Base-by-base conservation (phyloP, 176 grass and related monocot genomes). In the Rhipidocladum racemiflorum region DNA sequence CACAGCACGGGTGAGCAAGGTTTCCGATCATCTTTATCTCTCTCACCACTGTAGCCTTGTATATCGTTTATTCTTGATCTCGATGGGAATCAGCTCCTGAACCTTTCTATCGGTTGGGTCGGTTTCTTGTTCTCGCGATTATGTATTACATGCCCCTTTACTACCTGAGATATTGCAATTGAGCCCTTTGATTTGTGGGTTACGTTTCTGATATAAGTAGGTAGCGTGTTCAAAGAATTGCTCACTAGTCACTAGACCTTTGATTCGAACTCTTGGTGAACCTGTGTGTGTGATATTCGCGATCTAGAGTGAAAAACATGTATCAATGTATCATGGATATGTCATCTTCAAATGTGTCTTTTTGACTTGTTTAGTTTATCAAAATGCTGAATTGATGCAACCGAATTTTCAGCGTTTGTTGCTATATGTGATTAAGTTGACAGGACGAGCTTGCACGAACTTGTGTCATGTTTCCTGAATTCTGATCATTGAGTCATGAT, bases 131-230 rank as follows among this genome's bases (percentile, higher is more conserved):
- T n/a, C n/a, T n/a, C n/a, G n/a, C n/a, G n/a, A 75, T n/a, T 15
- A 60, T 5, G 21, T 2, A 66, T 24, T 14, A 14, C 21, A 65
- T 66, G 45, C 3, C 29, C 34, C 28, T 50, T 79, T 15, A 29
- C 23, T 21, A 76, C 74, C 55, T 76, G 23, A 72, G 74, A 61
- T 61, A 18, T 76, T 44, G 16, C n/a, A 76, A 43, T 29, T 76
- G 36, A 76, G 23, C 23, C 39, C 34, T 43, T 61, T n/a, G n/a
- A n/a, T n/a, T n/a, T n/a, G n/a, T n/a, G n/a, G n/a, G n/a, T n/a
- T n/a, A n/a, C n/a, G n/a, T n/a, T n/a, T n/a, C 59, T 85, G 65
- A 65, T 89, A 65, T 77, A 72, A 29, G 21, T 86, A 89, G 78
- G 5, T n/a, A n/a, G 29, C 29, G 5, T 78, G 75, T 57, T 46